Base-by-base conservation (phyloP, 352 stramenopile genomes). In the Pythium myriotylum region DNA sequence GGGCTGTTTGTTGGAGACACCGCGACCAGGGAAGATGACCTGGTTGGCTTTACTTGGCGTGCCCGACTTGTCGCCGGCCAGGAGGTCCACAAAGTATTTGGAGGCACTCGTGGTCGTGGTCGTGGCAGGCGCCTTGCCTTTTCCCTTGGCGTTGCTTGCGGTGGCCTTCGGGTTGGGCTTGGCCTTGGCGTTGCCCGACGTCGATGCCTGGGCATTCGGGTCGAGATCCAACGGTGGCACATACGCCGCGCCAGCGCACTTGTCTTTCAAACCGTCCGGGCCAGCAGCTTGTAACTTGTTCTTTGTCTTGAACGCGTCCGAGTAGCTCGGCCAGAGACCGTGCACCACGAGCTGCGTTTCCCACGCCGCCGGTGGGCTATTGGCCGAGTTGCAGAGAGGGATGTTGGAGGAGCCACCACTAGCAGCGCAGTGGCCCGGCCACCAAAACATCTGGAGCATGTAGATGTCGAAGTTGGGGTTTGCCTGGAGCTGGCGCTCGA, bases 271-370 rank as follows among this genome's bases (percentile, higher is more conserved):
- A 19, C 48, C 48, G 29, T 40, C 26, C 3, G 48, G 48, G 8
- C 43, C n/a, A 4, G n/a, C 16, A 4, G 10, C 48, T n/a, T 24
- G 32, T 22, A 41, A 7, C 12, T 54, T 54, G 27, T 54, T 41
- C 4, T 4, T 20, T 4, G 9, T 54, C 27, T 54, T 54, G 27
- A 54, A 54, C 5, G 17, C n/a, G 13, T 54, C 29, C 48, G 48
- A 54, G 29, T 54, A 54, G 27, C 26, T 42, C 24, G 48, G 48
- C 48, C 48, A 54, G 24, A 54, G 48, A 24, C 48, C 48, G 20
- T 54, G 48, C 4, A 54, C 48, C 26, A 54, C 29, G 24, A 41
- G 23, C 13, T 54, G 13, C 48, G n/a, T 6, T 13, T 41, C 3
- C 48, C 48, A 54, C 48, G 20, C 22, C 3, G 13, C 17, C 13